Percentiles rank a stretch among this genome's conserved stretches.
Evolutionary conservation across 2,329 filamentous ascomycete species (phyloP).

Genomic region (Aspergillus fumigatus): DNA sequence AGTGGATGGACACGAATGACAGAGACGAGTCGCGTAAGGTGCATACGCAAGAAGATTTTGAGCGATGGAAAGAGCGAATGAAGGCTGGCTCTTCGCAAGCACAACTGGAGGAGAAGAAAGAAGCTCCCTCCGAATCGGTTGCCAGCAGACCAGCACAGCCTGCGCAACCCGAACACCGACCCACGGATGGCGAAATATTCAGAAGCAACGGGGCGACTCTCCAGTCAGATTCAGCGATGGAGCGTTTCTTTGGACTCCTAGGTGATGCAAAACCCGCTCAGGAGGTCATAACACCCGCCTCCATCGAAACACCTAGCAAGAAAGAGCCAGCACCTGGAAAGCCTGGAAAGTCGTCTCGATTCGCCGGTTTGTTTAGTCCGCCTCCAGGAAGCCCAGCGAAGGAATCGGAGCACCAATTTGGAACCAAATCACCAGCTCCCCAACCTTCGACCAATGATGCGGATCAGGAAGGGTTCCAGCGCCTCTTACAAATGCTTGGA

Average conservation of each 20-base stretch:
- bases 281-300: slow-evolving; percentile 34
- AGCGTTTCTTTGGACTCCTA: slow-evolving; percentile 70
- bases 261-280: slow-evolving; percentile 47
- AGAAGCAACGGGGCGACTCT: slow-evolving; percentile 56
- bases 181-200: slow-evolving; percentile 48
- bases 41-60: slow-evolving; percentile 85
- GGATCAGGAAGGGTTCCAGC: slow-evolving; percentile 82
- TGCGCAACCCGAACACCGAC: slow-evolving; percentile 33
- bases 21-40: slow-evolving; percentile 63
- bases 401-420: slow-evolving; percentile 25
- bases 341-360: slow-evolving; percentile 69
- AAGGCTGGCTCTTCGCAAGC: slow-evolving; percentile 55
- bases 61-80: slow-evolving; percentile 92
- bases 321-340: slow-evolving; percentile 48
- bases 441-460: slow-evolving; percentile 47
- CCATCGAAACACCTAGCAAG: slow-evolving; percentile 37
- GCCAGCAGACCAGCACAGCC: slow-evolving; percentile 28
- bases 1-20: slow-evolving; percentile 77
- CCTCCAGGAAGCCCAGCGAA: slow-evolving; percentile 51
- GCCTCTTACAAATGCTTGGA: slow-evolving; percentile 76
- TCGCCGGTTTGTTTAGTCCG: slow-evolving; percentile 73
- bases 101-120: slow-evolving; percentile 43
- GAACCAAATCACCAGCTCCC: slow-evolving; percentile 18
- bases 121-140: slow-evolving; percentile 23
- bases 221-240: slow-evolving; percentile 62